Percentiles rank a stretch among this genome's conserved stretches.
Conservation (phyloP, 2,329 filamentous ascomycete species). For the Colletotrichum sublineola region DNA sequence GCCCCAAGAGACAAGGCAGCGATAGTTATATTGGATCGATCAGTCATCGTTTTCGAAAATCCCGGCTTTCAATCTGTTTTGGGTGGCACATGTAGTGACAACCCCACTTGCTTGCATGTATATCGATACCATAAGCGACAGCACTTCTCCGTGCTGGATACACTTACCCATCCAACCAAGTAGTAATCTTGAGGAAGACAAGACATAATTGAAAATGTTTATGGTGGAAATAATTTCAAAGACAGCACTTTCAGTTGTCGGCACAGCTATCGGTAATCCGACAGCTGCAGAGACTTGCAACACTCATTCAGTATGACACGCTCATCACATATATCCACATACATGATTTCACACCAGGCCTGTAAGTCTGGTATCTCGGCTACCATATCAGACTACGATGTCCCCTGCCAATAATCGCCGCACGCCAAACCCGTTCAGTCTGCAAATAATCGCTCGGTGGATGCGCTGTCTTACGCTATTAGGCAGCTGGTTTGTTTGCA, state of each 20-base stretch:
- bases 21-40: too few species aligned
- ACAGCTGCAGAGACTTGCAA: background rate
- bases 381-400: background rate
- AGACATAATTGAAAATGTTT: conserved; percentile 61
- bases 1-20: background rate
- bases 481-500: background rate
- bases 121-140: background rate
- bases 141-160: background rate
- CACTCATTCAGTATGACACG: background rate
- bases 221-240: background rate
- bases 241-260: background rate
- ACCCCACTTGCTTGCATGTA: background rate
- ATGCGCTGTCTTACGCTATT: background rate
- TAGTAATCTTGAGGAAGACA: conserved; percentile 71
- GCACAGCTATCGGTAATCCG: background rate
- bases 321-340: background rate
- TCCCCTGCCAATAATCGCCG: background rate
- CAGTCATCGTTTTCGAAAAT: background rate
- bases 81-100: background rate
- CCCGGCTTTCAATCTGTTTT: background rate
- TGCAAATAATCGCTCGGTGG: background rate
- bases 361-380: background rate
- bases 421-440: background rate
- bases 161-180: background rate
- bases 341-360: background rate